Base-by-base conservation (phyloP, 1,284 basidiomycete genomes). In the Fomes fomentarius region DNA sequence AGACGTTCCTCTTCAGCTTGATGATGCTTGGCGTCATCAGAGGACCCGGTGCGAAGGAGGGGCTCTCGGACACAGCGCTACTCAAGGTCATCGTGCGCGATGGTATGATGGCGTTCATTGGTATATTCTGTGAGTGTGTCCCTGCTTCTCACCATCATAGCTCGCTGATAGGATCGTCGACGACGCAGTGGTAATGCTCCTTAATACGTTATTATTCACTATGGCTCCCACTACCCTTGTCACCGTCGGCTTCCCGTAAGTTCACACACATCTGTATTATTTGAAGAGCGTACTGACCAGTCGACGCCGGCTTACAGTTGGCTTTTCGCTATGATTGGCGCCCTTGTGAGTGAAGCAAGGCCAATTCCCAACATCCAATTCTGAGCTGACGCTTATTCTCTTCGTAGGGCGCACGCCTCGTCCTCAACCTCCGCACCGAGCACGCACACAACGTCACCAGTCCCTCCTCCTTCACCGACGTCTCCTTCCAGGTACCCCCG, bases 11-110 rank as follows among this genome's bases (percentile, higher is more conserved):
- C 2, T 75, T 76, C 53, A 52, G 42, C 5, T 56, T 76, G 25
- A 74, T 71, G 9, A 56, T 71, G 17, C 54, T 63, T 50, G 70
- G 71, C 47, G 71, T 74, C 46, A 31, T 68, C n/a, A 46, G 60
- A 17, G 65, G 68, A 9, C 47, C n/a, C n/a, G n/a, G n/a, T n/a
- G n/a, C 63, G 21, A 64, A 66, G 22, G 57, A 59, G 4, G 71
- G 72, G 10, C 72, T 70, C 68, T 65, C 65, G 9, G 58, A 66
- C 37, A 64, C 65, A 2, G 63, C 65, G 11, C 61, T 76, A 8
- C 34, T 75, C 22, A 59, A 51, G 4, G 56, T 73, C n/a, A 54
- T 76, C 30, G 62, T 74, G 17, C 69, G 74, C 30, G 75, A 76
- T 52, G 70, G 73, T 6, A 69, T 70, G 12, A 66, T 67, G 56